Conservation (phyloP, 257 asterid species). For the Rehmannia glutinosa region DNA sequence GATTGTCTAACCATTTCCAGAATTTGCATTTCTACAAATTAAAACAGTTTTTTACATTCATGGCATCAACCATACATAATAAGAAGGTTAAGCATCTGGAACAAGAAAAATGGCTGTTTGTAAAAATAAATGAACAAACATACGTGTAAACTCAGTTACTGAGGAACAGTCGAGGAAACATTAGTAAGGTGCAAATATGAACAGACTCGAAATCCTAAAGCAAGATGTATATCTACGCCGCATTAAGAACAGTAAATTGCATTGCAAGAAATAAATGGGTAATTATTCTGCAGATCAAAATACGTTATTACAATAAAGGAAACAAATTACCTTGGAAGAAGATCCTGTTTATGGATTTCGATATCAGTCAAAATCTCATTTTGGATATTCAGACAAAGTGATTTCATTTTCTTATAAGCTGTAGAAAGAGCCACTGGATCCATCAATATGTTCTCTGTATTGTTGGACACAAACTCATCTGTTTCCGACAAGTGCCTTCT, state of each 20-base stretch:
- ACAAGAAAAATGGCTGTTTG: too few relatives aligned
- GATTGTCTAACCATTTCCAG: not conserved
- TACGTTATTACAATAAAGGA: not conserved
- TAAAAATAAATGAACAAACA: too few relatives aligned
- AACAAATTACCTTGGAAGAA: conserved; percentile 71
- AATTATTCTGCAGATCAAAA: too few relatives aligned
- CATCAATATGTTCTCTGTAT: conserved; percentile 53
- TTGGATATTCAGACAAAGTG: conserved; percentile 56
- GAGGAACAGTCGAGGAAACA: too few relatives aligned
- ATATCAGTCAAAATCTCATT: conserved; percentile 82
- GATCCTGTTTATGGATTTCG: conserved; percentile 66
- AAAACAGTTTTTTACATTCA: not conserved
- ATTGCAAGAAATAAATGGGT: too few relatives aligned
- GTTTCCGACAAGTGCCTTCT: conserved; percentile 78
- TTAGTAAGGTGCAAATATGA: too few relatives aligned
- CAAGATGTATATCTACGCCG: too few relatives aligned
- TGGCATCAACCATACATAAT: too few relatives aligned
- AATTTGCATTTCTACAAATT: not conserved
- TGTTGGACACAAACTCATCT: conserved; percentile 68
- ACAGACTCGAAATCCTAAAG: too few relatives aligned
- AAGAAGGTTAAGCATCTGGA: too few relatives aligned
- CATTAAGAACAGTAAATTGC: too few relatives aligned
- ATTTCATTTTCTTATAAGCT: conserved; percentile 75
- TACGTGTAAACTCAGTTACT: too few relatives aligned
- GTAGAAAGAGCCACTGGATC: conserved; percentile 75